Base-by-base conservation (phyloP, 2,329 filamentous ascomycete genomes). In the Aspergillus thermomutatus region DNA sequence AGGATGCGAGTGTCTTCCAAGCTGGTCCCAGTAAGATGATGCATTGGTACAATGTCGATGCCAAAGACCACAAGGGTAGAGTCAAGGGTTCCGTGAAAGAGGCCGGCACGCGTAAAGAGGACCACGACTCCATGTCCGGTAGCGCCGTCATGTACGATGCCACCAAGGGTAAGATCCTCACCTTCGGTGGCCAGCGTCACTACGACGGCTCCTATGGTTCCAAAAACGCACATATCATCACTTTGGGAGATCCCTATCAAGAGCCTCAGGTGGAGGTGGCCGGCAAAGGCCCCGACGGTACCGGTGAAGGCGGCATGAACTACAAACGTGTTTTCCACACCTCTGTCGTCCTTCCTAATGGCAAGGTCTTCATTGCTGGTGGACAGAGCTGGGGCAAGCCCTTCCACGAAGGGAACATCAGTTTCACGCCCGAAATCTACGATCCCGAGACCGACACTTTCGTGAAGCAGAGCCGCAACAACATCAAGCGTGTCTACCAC, bases 11-110 rank as follows among this genome's bases (percentile, higher is more conserved):
- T 37, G 51, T 60, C 17, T 83, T 85, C 65, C 82, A 85, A 61
- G 83, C 81, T 2, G 83, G 83, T 0, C 83, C 82, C 1, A 79
- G 77, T 54, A 78, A 71, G 49, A 70, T 72, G 1, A 83, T 84
- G 79, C 79, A 86, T 64, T 87, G 84, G 84, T 86, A 80, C 61
- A 71, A 73, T 31, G 81, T 78, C 0, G 63, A 63, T 1, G 78
- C 77, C 14, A 43, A 43, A 43, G 40, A 43, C 17, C 17, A 43
- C 40, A 43, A 43, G 40, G 40, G 40, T 0, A n/a, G 40, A 11
- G 9, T 43, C n/a, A 49, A 40, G 8, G 54, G 59, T 23, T 21
- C 41, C 6, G 25, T 43, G 21, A 31, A 5, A 14, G 5, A 68
- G 9, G 82, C 81, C 1, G 82, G 82, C 0, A 70, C 58, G 3